phyloP scores from a whole-genome alignment of 2,329 filamentous ascomycete genomes.

The Botrytis aclada region DNA sequence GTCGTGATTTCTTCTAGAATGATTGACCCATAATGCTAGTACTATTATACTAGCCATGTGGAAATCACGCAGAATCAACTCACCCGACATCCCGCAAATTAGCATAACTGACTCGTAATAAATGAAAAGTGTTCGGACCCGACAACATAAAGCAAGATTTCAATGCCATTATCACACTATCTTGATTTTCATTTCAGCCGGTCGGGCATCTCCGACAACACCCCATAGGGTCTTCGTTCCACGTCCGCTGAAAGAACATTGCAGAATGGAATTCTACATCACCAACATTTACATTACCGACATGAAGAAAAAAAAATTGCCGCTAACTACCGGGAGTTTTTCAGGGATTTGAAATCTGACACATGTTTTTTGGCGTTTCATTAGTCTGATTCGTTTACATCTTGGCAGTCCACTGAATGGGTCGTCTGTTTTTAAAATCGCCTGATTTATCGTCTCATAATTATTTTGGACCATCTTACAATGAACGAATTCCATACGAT shows the following conservation, averaged over 20 bases:
- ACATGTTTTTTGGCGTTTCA: background rate
- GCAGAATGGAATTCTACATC: background rate
- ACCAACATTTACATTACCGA: background rate
- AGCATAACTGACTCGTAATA: background rate
- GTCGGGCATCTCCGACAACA: background rate
- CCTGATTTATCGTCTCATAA: constrained; percentile 18
- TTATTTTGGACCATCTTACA: background rate
- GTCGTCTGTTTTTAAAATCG: constrained; percentile 6
- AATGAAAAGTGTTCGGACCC: background rate
- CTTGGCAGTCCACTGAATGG: background rate
- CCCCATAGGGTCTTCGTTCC: background rate
- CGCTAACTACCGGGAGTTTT: background rate
- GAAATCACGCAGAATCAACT: background rate
- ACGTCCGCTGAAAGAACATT: background rate
- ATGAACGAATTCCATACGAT: background rate
- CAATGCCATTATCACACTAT: background rate
- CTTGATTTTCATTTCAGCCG: background rate
- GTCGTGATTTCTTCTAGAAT: constrained; percentile 1
- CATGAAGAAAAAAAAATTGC: background rate
- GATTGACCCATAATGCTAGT: background rate
- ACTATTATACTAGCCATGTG: background rate
- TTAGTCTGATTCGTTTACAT: background rate
- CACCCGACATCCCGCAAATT: background rate
- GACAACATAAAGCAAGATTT: background rate
- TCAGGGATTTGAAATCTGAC: background rate